Evolutionary conservation across 1,139 yeast species (phyloP).

Genomic region (Saccharomyces uvarum): DNA sequence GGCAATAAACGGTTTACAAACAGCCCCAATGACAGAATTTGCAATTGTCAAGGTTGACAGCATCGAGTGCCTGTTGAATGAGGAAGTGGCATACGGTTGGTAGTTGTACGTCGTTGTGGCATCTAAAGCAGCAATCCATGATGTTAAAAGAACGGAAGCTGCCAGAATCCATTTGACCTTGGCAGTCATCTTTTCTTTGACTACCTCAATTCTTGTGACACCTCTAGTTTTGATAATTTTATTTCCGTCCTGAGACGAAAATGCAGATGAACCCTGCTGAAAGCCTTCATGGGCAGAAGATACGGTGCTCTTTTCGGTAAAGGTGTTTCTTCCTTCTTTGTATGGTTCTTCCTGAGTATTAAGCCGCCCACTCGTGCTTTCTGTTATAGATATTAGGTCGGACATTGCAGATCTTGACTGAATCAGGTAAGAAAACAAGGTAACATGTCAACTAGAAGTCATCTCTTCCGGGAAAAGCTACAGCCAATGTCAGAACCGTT

Average conservation of each 20-base stretch:
- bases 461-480: background rate
- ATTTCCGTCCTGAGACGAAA: background rate
- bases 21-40: constrained; percentile 29
- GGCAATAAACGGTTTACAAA: constrained; percentile 31
- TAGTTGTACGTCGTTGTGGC: background rate
- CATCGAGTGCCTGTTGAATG: constrained; percentile 34
- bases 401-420: background rate
- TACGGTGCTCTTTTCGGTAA: background rate
- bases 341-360: background rate
- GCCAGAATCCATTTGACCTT: constrained; percentile 13
- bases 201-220: constrained; percentile 31
- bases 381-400: background rate
- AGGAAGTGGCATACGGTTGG: constrained; percentile 32
- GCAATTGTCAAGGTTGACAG: constrained; percentile 34
- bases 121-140: background rate
- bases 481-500: too few relatives aligned
- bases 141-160: background rate
- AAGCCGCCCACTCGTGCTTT: background rate
- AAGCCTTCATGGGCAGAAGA: background rate
- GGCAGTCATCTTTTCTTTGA: constrained; percentile 24
- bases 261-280: background rate
- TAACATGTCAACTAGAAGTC: background rate
- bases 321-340: background rate
- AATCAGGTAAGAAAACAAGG: too few relatives aligned
- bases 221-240: constrained; percentile 27